Conservation (phyloP, 495 filamentous ascomycete genomes). For the Xylaria venustula region DNA sequence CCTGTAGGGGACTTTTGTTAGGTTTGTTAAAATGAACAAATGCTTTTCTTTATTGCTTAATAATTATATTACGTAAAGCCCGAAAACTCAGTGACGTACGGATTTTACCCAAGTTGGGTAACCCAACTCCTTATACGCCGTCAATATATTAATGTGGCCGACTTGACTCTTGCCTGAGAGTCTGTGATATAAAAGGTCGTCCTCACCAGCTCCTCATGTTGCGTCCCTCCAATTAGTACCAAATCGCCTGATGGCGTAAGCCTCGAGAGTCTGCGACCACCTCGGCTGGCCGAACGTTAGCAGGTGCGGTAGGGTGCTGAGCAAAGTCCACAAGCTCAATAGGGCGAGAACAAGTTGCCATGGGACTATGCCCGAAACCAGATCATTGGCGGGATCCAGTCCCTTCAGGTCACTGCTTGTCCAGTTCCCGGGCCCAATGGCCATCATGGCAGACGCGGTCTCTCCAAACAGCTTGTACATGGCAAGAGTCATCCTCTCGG, state of each 20-base stretch:
- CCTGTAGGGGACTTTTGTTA: no score
- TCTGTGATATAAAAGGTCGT: no score
- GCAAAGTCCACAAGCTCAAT: not conserved
- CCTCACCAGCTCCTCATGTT: not conserved
- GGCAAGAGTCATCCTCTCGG: constrained; percentile 5
- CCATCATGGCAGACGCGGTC: not conserved
- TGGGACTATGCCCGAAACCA: not conserved
- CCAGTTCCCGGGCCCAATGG: constrained; percentile 6
- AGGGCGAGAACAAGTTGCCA: not conserved
- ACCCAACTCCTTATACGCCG: no score
- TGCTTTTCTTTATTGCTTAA: no score
- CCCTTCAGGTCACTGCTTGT: not conserved
- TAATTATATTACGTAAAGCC: no score
- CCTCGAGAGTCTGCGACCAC: not conserved
- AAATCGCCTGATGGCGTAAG: not conserved
- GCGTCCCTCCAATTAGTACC: not conserved
- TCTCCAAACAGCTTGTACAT: constrained; percentile 8
- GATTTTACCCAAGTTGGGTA: no score
- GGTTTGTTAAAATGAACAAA: no score
- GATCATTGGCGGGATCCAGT: not conserved
- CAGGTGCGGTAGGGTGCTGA: not conserved
- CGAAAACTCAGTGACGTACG: no score
- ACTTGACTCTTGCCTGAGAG: no score
- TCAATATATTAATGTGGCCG: no score
- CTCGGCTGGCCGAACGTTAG: not conserved